Conservation (phyloP, 495 filamentous ascomycete species). For the Podospora didyma region DNA sequence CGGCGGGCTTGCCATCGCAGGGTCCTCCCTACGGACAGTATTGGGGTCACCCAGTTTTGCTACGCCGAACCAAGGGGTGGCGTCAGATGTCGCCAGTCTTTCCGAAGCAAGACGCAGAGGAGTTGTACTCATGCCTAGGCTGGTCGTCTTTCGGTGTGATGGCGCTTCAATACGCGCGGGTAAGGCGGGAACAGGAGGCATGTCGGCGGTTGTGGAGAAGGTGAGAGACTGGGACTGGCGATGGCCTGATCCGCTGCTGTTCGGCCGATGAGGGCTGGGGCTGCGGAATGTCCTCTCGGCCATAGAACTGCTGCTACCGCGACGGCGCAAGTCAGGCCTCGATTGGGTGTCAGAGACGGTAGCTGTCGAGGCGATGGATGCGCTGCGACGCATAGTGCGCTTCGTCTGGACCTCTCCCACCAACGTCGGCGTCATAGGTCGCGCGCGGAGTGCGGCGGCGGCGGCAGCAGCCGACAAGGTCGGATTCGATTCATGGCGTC, state of each 20-base stretch:
- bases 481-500: conserved; percentile 55
- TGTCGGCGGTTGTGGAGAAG: conserved; percentile 31
- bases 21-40: conserved; percentile 40
- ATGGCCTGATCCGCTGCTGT: conserved; percentile 38
- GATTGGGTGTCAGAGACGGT: conserved; percentile 35
- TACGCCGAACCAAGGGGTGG: conserved; percentile 38
- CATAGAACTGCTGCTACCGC: conserved; percentile 76
- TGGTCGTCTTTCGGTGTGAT: conserved; percentile 23
- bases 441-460: conserved; percentile 73
- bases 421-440: conserved; percentile 67
- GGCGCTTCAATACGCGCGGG: conserved; percentile 45
- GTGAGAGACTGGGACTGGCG: conserved; percentile 15
- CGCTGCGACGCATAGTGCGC: conserved; percentile 68
- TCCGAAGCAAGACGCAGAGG: conserved; percentile 42
- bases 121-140: conserved; percentile 29
- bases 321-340: conserved; percentile 52
- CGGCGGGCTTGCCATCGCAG: conserved; percentile 36
- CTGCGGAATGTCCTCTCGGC: conserved; percentile 74
- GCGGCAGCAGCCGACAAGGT: conserved; percentile 80
- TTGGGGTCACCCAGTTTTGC: conserved; percentile 38
- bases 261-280: conserved; percentile 56
- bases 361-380: conserved; percentile 65
- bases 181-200: conserved; percentile 71
- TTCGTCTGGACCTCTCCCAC: conserved; percentile 84
- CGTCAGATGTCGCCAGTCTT: conserved; percentile 31